Percentiles rank a stretch among this genome's conserved stretches.
phyloP scores from a whole-genome alignment of 805 yeast genomes.

The Candida taoyuanica region DNA sequence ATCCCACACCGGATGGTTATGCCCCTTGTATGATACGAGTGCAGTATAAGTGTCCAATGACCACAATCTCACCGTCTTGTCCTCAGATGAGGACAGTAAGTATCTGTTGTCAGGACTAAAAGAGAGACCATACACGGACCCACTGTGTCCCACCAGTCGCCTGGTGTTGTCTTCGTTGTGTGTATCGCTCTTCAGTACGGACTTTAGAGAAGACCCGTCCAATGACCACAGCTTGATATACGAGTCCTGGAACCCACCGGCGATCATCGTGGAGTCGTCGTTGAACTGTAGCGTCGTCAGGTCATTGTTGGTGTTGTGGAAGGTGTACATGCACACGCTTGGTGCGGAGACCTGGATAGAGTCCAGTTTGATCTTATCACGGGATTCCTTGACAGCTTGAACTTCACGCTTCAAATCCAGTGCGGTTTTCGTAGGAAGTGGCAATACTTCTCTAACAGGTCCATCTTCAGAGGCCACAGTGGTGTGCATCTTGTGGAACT shows the following conservation, averaged over 20 bases:
- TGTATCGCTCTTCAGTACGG: conserved; percentile 52
- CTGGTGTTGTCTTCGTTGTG: conserved; percentile 41
- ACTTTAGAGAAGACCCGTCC: conserved; percentile 80
- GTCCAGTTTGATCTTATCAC: conserved; percentile 66
- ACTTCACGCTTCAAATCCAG: conserved; percentile 78
- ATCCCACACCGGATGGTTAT: conserved; percentile 96
- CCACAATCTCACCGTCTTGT: conserved; percentile 90
- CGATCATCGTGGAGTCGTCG: conserved; percentile 79
- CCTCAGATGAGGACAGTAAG: conserved; percentile 81
- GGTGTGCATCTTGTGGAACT: conserved; percentile 50
- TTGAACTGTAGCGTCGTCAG: conserved; percentile 85
- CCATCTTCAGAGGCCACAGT: conserved; percentile 37
- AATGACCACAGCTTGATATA: conserved; percentile 89
- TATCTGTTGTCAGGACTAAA: conserved; percentile 89
- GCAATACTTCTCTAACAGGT: conserved; percentile 71
- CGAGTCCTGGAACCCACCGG: conserved; percentile 93
- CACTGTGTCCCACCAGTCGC: conserved; percentile 81
- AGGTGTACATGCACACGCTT: conserved; percentile 95
- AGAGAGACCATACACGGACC: conserved; percentile 85
- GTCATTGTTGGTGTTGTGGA: conserved; percentile 89
- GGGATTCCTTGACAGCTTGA: conserved; percentile 72
- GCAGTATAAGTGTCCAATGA: conserved; percentile 86
- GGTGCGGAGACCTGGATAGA: conserved; percentile 79
- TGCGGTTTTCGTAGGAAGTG: conserved; percentile 80
- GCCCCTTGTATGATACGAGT: conserved; percentile 92